Percentiles rank a stretch among this genome's conserved stretches.
Evolutionary conservation across 805 yeast species (phyloP).

Genomic region (Lachancea quebecensis): DNA sequence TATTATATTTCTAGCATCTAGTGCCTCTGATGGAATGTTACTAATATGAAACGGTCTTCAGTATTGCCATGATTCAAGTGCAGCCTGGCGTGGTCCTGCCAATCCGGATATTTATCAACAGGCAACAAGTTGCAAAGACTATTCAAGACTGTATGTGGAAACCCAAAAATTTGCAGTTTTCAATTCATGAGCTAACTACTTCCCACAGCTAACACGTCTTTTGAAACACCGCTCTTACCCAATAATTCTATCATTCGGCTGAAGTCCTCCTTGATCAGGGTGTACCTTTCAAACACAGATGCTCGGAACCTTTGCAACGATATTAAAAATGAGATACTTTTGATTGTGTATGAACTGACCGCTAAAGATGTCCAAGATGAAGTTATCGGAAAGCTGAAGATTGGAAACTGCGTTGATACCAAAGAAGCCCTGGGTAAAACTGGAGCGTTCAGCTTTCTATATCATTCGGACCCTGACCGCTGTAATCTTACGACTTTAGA

Average conservation of each 20-base stretch:
- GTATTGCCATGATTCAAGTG: slow-evolving; percentile 22
- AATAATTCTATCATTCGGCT: slow-evolving; percentile 30
- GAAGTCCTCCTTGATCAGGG: slow-evolving; percentile 24
- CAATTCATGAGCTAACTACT: not conserved
- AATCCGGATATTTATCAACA: slow-evolving; percentile 24
- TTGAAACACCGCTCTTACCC: slow-evolving; percentile 31
- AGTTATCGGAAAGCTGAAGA: slow-evolving; percentile 20
- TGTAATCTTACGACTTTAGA: slow-evolving; percentile 21
- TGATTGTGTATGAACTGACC: slow-evolving; percentile 26
- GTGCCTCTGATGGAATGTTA: not conserved
- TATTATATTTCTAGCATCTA: too few species aligned
- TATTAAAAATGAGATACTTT: slow-evolving; percentile 20
- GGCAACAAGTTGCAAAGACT: slow-evolving; percentile 24
- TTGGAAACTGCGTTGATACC: slow-evolving; percentile 22
- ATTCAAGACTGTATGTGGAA: slow-evolving; percentile 6
- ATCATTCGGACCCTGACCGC: slow-evolving; percentile 1
- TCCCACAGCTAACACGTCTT: slow-evolving; percentile 13
- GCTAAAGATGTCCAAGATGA: slow-evolving; percentile 16
- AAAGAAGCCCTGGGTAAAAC: slow-evolving; percentile 8
- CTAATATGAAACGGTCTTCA: not conserved
- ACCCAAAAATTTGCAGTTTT: not conserved
- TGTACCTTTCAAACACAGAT: slow-evolving; percentile 28
- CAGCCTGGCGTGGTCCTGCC: slow-evolving; percentile 20
- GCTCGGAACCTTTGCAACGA: slow-evolving; percentile 23
- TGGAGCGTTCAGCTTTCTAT: not conserved